Evolutionary conservation across 2,329 filamentous ascomycete genomes (phyloP).

Genomic region (Zymoseptoria brevis): DNA sequence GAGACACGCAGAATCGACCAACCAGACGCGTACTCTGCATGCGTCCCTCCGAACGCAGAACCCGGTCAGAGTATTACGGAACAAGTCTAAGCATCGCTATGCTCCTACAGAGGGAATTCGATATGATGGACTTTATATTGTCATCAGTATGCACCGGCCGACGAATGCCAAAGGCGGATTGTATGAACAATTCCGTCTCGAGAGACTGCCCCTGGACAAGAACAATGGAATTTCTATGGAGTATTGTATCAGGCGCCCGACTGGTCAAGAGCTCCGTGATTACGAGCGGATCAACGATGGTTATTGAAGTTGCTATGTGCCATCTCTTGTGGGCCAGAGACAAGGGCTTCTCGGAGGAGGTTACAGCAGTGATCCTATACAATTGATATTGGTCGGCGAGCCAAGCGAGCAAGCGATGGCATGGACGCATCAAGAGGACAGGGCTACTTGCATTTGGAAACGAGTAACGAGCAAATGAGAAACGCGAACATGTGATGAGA

Average conservation of each 20-base stretch:
- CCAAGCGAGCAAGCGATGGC: background rate
- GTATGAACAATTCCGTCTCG: slow-evolving; percentile 24
- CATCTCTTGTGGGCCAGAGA: background rate
- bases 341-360: background rate
- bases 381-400: background rate
- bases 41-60: slow-evolving; percentile 6
- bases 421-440: background rate
- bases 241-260: slow-evolving; percentile 10
- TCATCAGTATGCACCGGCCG: slow-evolving; percentile 5
- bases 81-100: slow-evolving; percentile 4
- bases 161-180: slow-evolving; percentile 19
- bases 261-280: slow-evolving; percentile 11
- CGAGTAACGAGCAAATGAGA: background rate
- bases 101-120: slow-evolving; percentile 15
- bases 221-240: slow-evolving; percentile 11
- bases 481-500: background rate
- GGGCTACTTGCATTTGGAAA: background rate
- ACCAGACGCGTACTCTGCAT: slow-evolving; percentile 14
- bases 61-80: slow-evolving; percentile 19
- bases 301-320: slow-evolving; percentile 2
- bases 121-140: slow-evolving; percentile 24
- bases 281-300: slow-evolving; percentile 14
- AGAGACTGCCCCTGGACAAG: slow-evolving; percentile 4
- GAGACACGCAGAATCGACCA: slow-evolving; percentile 7
- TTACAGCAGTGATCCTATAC: background rate